Evolutionary conservation across 1,139 yeast genomes (phyloP).

Genomic region (Saccharomyces pastorianus): DNA sequence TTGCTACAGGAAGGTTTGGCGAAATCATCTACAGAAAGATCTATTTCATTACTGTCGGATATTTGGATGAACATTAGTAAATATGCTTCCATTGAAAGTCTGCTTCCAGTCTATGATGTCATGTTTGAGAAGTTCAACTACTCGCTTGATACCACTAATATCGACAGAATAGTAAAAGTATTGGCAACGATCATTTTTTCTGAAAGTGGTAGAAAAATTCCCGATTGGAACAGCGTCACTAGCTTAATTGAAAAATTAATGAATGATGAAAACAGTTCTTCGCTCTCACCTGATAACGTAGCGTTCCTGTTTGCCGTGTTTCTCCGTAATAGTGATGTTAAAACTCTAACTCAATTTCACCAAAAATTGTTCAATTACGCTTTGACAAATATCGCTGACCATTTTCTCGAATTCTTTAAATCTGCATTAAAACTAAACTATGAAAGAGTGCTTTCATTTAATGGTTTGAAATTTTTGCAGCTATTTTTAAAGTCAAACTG

Average conservation of each 20-base stretch:
- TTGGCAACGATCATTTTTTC: conserved; percentile 47
- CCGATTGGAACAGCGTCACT: conserved; percentile 32
- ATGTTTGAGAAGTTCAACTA: conserved; percentile 30
- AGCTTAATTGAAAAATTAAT: conserved; percentile 10
- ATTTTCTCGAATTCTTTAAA: conserved; percentile 44
- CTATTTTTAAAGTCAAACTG: conserved; percentile 40
- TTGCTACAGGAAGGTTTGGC: conserved; percentile 38
- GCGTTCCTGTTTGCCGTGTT: conserved; percentile 38
- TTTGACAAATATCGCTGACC: conserved; percentile 31
- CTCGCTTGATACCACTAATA: conserved; percentile 1
- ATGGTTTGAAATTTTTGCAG: conserved; percentile 41
- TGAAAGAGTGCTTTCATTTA: conserved; percentile 42
- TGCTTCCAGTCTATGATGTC: conserved; percentile 38
- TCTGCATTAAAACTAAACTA: conserved; percentile 37
- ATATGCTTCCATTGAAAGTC: conserved; percentile 52
- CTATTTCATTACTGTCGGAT: conserved; percentile 47
- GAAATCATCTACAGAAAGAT: conserved; percentile 15
- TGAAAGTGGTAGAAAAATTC: conserved; percentile 59
- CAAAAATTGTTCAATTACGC: conserved; percentile 37
- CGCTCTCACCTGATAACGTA: conserved; percentile 21
- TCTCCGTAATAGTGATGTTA: conserved; percentile 52
- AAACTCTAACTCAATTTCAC: conserved; percentile 43
- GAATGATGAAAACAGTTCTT: conserved; percentile 8
- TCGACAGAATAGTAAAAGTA: conserved; percentile 25
- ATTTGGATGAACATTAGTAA: conserved; percentile 51